Evolutionary conservation across 768 basidiomycete genomes (phyloP), one percentile per base, ranked within the genome.

Genomic region (Suillus ampliporus): DNA sequence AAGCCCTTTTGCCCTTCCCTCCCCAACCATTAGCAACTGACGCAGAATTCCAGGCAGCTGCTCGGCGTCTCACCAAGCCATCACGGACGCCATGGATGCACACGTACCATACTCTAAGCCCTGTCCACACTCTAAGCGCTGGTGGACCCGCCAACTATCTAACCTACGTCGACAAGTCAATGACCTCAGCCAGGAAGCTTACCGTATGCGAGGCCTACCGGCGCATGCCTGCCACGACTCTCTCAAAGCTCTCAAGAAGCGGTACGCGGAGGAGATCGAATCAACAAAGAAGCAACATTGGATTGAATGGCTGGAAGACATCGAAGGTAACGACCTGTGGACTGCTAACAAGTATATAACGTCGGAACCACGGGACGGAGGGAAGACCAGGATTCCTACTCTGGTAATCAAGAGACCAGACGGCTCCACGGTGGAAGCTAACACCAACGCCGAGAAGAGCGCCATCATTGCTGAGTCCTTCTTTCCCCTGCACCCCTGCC

Each of bases 121-220:
- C 1, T 64, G 58, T 2, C 72, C 70, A 2, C 70, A 70, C 58
- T 28, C 63, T 3, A 78, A 77, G 26, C 40, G 69, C 3, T 80
- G 78, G 80, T 81, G 72, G 75, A 70, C 58, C 7, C 60, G 63
- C 13, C 75, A 76, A 0, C 74, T 82, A 5, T 57, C 58, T 0
- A 54, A 65, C 0, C 37, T 69, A 35, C 68, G 70, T 15, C 64
- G 54, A 8, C 41, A 67, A 11, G 57, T 65, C 0, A 65, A 71
- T 5, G 62, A 65, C 57, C 38, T 74, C 19, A 63, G 67, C 5
- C 43, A 62, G 0, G 21, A 54, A 0, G 34, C 73, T 0, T 58
- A 62, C 23, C 57, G 44, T 0, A 57, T 60, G 43, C n/a, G 21
- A 3, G 44, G 44, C 2, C 44, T 46, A 0, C 44, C 44, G 2